A percentile compares a stretch with the other conserved stretches of the same genome.
Evolutionary conservation across 2,329 filamentous ascomycete genomes (phyloP).

Genomic region (Dothiorella sarmentorum): DNA sequence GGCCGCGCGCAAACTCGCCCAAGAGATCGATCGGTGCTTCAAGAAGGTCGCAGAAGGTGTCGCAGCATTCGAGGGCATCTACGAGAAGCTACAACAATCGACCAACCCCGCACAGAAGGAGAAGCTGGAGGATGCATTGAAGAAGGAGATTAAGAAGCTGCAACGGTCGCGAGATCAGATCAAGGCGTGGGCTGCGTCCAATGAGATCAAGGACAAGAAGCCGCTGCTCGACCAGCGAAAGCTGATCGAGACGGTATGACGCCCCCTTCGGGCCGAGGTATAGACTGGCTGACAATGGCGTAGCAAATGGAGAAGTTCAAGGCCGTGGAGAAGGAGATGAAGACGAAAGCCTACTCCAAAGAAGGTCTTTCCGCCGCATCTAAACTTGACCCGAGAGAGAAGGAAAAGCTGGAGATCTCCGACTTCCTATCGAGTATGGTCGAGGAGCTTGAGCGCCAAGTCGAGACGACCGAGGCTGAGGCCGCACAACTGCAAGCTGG

Average conservation of each 20-base stretch:
- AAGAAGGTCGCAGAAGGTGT: constrained; percentile 97
- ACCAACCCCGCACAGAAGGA: constrained; percentile 94
- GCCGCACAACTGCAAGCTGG: constrained; percentile 80
- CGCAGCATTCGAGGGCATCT: constrained; percentile 85
- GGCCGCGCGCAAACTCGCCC: constrained; percentile 92
- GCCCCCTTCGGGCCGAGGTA: not conserved
- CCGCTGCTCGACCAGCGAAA: constrained; percentile 90
- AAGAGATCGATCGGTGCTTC: constrained; percentile 99
- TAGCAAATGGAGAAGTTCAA: constrained; percentile 99
- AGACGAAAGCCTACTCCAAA: constrained; percentile 99
- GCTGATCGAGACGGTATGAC: constrained; percentile 88
- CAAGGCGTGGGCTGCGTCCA: constrained; percentile 97
- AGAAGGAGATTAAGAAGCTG: constrained; percentile 99
- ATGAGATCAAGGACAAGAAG: constrained; percentile 99
- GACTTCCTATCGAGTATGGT: constrained; percentile 85
- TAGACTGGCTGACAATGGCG: constrained; percentile 34
- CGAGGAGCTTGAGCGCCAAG: constrained; percentile 88
- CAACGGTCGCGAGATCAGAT: constrained; percentile 97
- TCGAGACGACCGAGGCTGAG: constrained; percentile 89
- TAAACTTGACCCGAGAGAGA: constrained; percentile 95
- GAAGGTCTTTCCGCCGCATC: constrained; percentile 88
- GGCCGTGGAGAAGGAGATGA: constrained; percentile 99
- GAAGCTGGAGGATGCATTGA: constrained; percentile 95
- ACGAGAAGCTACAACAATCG: constrained; percentile 94
- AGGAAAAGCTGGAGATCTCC: constrained; percentile 83